Evolutionary conservation across 805 yeast genomes (phyloP), one percentile per base, ranked within the genome.

Genomic region (Blastobotrys americana): DNA sequence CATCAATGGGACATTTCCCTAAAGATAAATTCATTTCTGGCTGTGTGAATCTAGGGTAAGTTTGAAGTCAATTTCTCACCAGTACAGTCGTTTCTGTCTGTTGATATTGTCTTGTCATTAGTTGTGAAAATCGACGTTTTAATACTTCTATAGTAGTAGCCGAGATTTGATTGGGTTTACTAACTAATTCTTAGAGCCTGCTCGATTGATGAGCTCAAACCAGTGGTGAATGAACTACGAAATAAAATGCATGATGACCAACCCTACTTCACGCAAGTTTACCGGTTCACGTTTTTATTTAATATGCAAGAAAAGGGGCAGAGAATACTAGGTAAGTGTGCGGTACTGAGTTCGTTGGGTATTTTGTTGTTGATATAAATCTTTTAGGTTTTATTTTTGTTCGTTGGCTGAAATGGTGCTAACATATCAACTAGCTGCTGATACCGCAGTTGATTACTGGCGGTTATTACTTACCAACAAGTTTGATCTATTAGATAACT

Each of bases 381-480:
- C n/a, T n/a, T n/a, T n/a, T n/a, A n/a, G n/a, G n/a, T n/a, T n/a
- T n/a, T 1, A 15, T 37, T 10, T 6, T 33, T 37, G 21, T 13
- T 8, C 20, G 5, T 19, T 21, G n/a, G 18, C 33, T 21, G 34
- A 23, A 28, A 13, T 18, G 35, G 8, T 21, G 15, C 43, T 15
- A 17, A 17, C 38, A 15, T 43, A 18, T 5, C 16, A 15, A 17
- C 40, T 37, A 52, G 66, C 72, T 5, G 60, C 69, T 2, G 89
- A 80, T 0, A 71, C 77, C 1, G 90, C 95, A 0, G 61, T 72
- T 1, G 84, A 76, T 16, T 84, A 87, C 64, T 90, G 97, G 97
- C 63, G 66, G 28, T 66, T 90, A 27, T 69, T 89, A 34, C 70
- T 89, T 19, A 52, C 69, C 9, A 68, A 69, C 5, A 68, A 67